Percentiles rank a stretch among this genome's conserved stretches.
These are phyloP conservation scores for Canna indica DNA, from an alignment of 176 grass and related monocot species.

Conservation along the genomic window DNA sequence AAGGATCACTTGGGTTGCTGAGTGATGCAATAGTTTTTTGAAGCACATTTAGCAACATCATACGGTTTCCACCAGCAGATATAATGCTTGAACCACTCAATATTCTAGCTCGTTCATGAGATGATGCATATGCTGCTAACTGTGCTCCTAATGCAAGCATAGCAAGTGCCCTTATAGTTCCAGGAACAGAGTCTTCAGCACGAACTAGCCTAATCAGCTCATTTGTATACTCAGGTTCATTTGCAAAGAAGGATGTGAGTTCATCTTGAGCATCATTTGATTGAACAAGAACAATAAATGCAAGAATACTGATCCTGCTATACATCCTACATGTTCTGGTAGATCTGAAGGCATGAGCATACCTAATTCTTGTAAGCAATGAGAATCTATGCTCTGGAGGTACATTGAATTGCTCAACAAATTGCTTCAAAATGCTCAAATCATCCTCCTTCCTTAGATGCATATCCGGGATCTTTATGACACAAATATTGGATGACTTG, in stretches of 20 bases:
- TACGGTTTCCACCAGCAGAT: slow-evolving; percentile 84
- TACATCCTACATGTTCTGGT: slow-evolving; percentile 54
- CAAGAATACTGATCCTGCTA: slow-evolving; percentile 92
- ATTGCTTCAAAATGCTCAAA: slow-evolving; percentile 78
- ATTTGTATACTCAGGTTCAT: slow-evolving; percentile 96
- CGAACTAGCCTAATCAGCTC: slow-evolving; percentile 87
- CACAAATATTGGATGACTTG: slow-evolving; percentile 60
- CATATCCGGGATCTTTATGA: slow-evolving; percentile 83
- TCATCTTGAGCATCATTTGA: slow-evolving; percentile 93
- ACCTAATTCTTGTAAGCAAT: slow-evolving; percentile 91
- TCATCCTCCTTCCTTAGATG: slow-evolving; percentile 88
- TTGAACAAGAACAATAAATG: slow-evolving; percentile 91
- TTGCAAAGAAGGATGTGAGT: slow-evolving; percentile 90
- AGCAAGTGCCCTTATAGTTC: slow-evolving; percentile 73
- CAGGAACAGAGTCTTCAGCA: slow-evolving; percentile 80
- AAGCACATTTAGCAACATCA: slow-evolving; percentile 78
- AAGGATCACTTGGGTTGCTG: slow-evolving; percentile 74
- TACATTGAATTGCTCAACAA: slow-evolving; percentile 64
- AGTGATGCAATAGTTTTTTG: slow-evolving; percentile 95
- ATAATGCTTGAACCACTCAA: slow-evolving; percentile 82
- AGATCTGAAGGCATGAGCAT: slow-evolving; percentile 71
- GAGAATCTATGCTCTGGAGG: slow-evolving; percentile 81
- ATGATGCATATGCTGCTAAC: slow-evolving; percentile 92
- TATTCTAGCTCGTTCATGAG: slow-evolving; percentile 92
- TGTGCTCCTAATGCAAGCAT: slow-evolving; percentile 94